phyloP scores from a whole-genome alignment of 2,329 filamentous ascomycete species.

The Fusarium bulbicola region DNA sequence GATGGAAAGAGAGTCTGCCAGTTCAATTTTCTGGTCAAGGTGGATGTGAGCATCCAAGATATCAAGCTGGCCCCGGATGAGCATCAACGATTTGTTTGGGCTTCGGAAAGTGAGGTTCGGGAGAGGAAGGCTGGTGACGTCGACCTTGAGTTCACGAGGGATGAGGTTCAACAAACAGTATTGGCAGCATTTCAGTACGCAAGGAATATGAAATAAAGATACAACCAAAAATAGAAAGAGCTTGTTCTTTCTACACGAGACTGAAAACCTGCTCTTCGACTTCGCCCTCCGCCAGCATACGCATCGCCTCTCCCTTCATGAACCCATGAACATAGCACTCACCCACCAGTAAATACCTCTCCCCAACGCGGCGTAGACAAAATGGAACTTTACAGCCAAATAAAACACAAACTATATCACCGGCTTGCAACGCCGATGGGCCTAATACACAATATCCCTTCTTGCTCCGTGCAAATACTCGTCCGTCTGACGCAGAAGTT shows the following conservation, averaged over 20 bases:
- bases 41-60: background rate
- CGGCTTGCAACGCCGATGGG: fast-evolving
- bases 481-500: no score
- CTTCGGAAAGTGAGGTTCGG: background rate
- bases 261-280: no score
- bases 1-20: background rate
- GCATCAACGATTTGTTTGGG: background rate
- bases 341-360: no score
- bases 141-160: background rate
- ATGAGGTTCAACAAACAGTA: background rate
- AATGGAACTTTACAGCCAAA: no score
- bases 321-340: no score
- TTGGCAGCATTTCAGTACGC: background rate
- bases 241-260: background rate
- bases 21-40: background rate
- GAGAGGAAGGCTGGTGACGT: background rate
- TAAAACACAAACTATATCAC: no score
- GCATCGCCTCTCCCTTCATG: no score
- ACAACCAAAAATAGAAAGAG: background rate
- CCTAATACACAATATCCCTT: no score
- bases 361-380: no score
- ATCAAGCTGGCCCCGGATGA: background rate
- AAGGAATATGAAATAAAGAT: background rate
- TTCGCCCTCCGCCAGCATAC: no score
- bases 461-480: no score